Percentiles rank a stretch among this genome's conserved stretches.
Evolutionary conservation across 2,329 filamentous ascomycete genomes (phyloP).

Genomic region (Botrytis sinoallii): DNA sequence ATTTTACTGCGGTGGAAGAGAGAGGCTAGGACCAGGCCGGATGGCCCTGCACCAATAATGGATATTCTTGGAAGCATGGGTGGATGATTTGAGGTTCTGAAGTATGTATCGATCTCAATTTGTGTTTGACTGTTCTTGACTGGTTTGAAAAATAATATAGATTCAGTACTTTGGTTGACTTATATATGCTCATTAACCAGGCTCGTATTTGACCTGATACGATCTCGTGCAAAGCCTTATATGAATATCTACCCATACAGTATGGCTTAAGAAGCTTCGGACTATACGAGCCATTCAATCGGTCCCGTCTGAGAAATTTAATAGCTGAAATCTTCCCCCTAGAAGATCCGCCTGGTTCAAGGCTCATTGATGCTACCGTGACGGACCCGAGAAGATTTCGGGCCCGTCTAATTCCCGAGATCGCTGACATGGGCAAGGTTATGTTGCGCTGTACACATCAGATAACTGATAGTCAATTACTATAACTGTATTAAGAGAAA

Average conservation of each 20-base stretch:
- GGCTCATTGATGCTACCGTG: not conserved
- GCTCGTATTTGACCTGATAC: too few species aligned
- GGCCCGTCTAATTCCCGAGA: not conserved
- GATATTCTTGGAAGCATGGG: constrained; percentile 37
- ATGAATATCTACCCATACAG: not conserved
- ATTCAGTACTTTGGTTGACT: not conserved
- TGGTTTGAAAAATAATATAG: not conserved
- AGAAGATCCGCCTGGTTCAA: not conserved
- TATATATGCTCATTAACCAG: not conserved
- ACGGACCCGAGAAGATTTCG: not conserved
- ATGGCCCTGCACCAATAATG: constrained; percentile 47
- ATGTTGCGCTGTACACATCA: not conserved
- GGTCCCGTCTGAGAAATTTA: too few species aligned
- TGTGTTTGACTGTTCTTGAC: not conserved
- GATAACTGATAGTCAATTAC: not conserved
- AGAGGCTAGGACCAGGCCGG: constrained; percentile 47
- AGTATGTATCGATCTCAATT: not conserved
- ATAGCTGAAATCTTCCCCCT: too few species aligned
- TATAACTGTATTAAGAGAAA: not conserved
- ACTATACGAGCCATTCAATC: not conserved
- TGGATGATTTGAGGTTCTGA: not conserved
- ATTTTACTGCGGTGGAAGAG: constrained; percentile 44
- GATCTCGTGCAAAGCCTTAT: not conserved
- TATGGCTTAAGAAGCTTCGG: not conserved
- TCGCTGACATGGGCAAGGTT: not conserved